Evolutionary conservation across 352 stramenopile species (phyloP), one percentile per base, ranked within the genome.

Genomic region (Plasmopara halstedii): DNA sequence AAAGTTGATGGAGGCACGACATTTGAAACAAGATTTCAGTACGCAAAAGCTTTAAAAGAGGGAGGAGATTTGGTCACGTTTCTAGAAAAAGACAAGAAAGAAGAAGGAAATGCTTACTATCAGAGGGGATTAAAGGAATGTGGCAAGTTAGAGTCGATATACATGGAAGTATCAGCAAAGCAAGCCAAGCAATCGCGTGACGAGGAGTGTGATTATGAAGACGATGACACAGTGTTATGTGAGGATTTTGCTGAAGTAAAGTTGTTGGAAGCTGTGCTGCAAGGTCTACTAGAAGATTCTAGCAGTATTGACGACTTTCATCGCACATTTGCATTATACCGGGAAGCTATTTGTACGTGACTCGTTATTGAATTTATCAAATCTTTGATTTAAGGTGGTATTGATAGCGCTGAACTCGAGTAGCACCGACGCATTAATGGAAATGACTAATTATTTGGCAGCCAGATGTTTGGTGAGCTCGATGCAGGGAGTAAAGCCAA

Each of bases 11-110:
- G 73, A 36, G 75, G 77, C 18, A 88, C 78, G 13, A 86, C 71
- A 13, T 92, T 92, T 42, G 80, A 92, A 62, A 86, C 77, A 33
- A 62, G 61, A 18, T 89, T 92, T 50, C 80, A 92, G 54, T 79
- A 64, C 41, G 75, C 80, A 17, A 86, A 86, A 23, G 77, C 80
- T n/a, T 53, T 92, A 2, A 64, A 64, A 17, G 55, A 59, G 33
- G 55, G 55, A 33, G 55, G 55, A 46, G 50, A 59, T 38, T 47
- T 92, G 31, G 67, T 88, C 50, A 50, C 67, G 17, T 80, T 85
- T 31, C 53, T 84, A 19, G 55, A 80, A 29, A 33, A 79, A 38
- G 38, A 45, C 8, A 25, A n/a, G 6, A 21, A 38, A 27, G 14
- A 56, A 13, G 42, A 21, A 23, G 44, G 53, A 15, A 56, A 50